Conservation (phyloP, 2,329 filamentous ascomycete genomes). For the Colletotrichum truncatum region DNA sequence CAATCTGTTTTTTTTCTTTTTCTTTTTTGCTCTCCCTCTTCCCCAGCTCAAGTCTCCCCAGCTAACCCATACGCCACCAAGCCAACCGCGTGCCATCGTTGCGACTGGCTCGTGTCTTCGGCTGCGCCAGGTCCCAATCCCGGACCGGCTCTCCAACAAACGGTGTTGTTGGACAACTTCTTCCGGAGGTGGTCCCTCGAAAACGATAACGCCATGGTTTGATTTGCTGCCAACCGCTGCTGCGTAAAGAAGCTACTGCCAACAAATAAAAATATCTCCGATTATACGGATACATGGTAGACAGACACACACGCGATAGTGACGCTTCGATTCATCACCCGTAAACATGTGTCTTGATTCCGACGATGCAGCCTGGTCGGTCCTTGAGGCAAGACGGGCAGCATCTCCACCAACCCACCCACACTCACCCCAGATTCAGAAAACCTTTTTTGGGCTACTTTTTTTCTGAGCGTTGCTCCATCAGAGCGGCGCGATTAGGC, state of each 20-base stretch:
- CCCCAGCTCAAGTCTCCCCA: neutral
- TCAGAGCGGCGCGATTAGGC: neutral
- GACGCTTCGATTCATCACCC: neutral
- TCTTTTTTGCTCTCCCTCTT: conserved; percentile 11
- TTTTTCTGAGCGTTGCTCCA: neutral
- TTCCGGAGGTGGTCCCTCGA: too few relatives aligned
- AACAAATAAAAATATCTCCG: neutral
- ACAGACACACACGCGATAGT: neutral
- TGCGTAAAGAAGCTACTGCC: conserved; percentile 3
- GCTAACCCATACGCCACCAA: conserved; percentile 7
- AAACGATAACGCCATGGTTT: neutral
- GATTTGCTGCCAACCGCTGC: neutral
- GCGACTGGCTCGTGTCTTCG: conserved; percentile 18
- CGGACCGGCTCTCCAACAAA: neutral
- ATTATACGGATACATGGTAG: too few relatives aligned
- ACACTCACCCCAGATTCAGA: conserved; percentile 17
- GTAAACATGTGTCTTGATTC: neutral
- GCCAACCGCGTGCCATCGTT: neutral
- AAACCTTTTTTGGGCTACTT: conserved; percentile 20
- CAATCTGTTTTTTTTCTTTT: too few relatives aligned
- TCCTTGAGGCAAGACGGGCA: conserved; percentile 23
- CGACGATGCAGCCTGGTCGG: neutral
- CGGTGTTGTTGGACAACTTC: too few relatives aligned
- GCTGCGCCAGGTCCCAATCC: neutral
- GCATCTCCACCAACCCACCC: conserved; percentile 28